Percentiles rank a stretch among this genome's conserved stretches.
These are phyloP conservation scores for Asterochloris erici DNA, from an alignment of 139 green algal species.

Conservation along the genomic window DNA sequence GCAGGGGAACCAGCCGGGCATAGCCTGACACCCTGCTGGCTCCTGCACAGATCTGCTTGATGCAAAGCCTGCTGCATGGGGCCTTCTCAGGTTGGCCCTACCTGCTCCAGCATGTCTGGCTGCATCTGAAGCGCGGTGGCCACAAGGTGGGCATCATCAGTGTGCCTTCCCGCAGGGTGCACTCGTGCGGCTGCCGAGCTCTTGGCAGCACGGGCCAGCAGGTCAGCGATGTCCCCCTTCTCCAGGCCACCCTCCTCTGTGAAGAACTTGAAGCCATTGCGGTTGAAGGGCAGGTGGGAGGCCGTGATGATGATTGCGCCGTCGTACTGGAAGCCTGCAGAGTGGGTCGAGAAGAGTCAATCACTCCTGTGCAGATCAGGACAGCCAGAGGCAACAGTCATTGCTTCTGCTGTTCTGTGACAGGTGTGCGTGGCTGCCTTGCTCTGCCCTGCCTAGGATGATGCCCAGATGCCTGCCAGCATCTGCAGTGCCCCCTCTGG, in stretches of 20 bases:
- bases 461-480: neutral
- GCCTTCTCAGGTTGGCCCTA: no score
- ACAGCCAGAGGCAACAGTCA: no score
- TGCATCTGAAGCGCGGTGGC: conserved; percentile 19
- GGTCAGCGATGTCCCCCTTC: conserved; percentile 78
- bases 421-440: no score
- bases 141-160: conserved; percentile 44
- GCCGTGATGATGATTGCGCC: conserved; percentile 86
- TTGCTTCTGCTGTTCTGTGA: no score
- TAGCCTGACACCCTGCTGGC: no score
- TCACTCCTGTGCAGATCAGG: no score
- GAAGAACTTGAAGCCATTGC: conserved; percentile 89
- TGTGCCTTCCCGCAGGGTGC: conserved; percentile 10
- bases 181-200: conserved; percentile 6
- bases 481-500: no score
- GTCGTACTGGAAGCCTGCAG: conserved; percentile 45
- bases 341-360: no score
- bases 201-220: conserved; percentile 59
- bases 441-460: no score
- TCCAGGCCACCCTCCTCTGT: conserved; percentile 58
- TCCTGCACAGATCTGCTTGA: no score
- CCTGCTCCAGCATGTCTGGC: neutral
- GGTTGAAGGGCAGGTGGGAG: conserved; percentile 82
- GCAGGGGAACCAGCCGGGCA: no score
- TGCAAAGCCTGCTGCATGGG: no score